phyloP scores from a whole-genome alignment of 2,329 filamentous ascomycete species.

The Scytalidium lignicola region DNA sequence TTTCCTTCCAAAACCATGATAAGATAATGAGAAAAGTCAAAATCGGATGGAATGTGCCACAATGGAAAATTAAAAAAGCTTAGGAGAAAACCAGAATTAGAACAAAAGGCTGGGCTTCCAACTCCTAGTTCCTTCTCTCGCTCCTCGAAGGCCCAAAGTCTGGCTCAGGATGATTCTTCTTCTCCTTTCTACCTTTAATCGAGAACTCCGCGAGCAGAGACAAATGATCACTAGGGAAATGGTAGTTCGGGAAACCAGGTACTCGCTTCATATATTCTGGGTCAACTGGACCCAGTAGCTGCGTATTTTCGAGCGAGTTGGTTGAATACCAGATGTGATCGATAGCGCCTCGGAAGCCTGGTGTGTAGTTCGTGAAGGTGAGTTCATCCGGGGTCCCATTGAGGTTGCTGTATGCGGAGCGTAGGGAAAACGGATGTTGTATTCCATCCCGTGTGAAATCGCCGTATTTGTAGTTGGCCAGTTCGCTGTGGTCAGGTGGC shows the following conservation, averaged over 20 bases:
- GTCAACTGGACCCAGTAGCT: constrained; percentile 65
- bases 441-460: constrained; percentile 91
- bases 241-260: constrained; percentile 69
- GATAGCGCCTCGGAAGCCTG: constrained; percentile 84
- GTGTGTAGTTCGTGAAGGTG: constrained; percentile 94
- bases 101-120: neutral
- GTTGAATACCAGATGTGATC: constrained; percentile 99
- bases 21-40: neutral
- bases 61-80: neutral
- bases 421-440: constrained; percentile 88
- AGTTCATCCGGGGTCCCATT: constrained; percentile 79
- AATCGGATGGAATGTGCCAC: neutral
- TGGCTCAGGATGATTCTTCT: constrained; percentile 24
- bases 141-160: constrained; percentile 27
- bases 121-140: constrained; percentile 3
- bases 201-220: constrained; percentile 64
- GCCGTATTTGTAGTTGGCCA: constrained; percentile 79
- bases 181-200: constrained; percentile 57
- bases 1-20: neutral
- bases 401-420: constrained; percentile 81
- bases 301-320: constrained; percentile 61
- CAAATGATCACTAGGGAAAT: constrained; percentile 71
- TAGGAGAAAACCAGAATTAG: neutral
- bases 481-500: constrained; percentile 71
- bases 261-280: constrained; percentile 65